phyloP scores from a whole-genome alignment of 768 basidiomycete genomes.

The Tulasnella sp. region DNA sequence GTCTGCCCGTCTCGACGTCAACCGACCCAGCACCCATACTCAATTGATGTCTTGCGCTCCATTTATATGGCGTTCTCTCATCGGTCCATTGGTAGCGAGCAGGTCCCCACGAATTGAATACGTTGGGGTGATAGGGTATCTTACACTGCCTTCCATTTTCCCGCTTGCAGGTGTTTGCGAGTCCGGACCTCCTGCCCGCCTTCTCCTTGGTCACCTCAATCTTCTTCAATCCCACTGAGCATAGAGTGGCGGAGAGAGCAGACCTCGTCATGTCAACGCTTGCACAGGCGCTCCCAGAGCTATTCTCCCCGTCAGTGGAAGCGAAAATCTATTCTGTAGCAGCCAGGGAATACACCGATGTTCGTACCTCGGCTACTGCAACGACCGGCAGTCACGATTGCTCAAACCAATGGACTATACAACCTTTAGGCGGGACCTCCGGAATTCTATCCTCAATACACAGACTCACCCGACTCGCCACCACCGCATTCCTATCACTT shows the following conservation, averaged over 20 bases:
- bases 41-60: too few species aligned
- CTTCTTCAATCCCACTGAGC: not conserved
- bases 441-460: slow-evolving; percentile 23
- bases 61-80: too few species aligned
- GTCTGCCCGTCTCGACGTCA: too few species aligned
- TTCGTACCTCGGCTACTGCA: not conserved
- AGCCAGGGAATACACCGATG: slow-evolving; percentile 5
- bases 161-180: not conserved
- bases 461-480: not conserved
- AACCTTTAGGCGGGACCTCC: not conserved
- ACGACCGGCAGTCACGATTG: not conserved
- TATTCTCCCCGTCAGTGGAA: slow-evolving; percentile 24
- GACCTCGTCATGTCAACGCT: not conserved
- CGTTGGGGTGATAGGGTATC: too few species aligned
- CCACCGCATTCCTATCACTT: slow-evolving; percentile 12
- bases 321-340: slow-evolving; percentile 27
- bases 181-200: not conserved
- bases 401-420: not conserved
- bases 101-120: too few species aligned
- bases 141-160: too few species aligned
- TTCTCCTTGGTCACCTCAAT: not conserved
- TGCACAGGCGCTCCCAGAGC: slow-evolving; percentile 7
- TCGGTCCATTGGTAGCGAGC: too few species aligned
- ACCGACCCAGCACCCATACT: too few species aligned
- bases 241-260: not conserved